Evolutionary conservation across 1,284 basidiomycete species (phyloP).

Genomic region (Vanrija sp.): DNA sequence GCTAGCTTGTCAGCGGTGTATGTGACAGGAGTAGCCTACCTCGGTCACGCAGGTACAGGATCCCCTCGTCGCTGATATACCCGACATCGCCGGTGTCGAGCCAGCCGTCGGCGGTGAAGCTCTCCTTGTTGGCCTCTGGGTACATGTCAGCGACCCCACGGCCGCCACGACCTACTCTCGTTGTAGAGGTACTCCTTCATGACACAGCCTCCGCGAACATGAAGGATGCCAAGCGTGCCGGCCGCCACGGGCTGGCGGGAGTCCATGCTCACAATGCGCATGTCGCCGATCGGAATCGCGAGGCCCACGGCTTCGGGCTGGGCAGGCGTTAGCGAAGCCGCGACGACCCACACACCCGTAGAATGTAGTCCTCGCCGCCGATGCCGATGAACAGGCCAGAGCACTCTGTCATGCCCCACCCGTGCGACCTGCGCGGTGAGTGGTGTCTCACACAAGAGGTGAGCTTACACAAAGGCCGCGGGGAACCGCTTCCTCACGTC

Average conservation of each 20-base stretch:
- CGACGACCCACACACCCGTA: conserved; percentile 3
- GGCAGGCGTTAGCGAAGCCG: background rate
- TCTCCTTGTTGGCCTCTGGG: conserved; percentile 13
- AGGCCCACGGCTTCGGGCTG: conserved; percentile 24
- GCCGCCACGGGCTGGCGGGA: conserved; percentile 20
- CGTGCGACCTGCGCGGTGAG: conserved; percentile 6
- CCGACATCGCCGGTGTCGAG: conserved; percentile 44
- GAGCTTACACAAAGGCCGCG: conserved; percentile 10
- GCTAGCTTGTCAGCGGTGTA: background rate
- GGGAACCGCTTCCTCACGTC: conserved; percentile 34
- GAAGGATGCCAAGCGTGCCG: conserved; percentile 29
- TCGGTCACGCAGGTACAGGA: conserved; percentile 26
- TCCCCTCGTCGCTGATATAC: conserved; percentile 33
- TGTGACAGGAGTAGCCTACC: background rate
- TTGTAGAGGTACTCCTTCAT: conserved; percentile 41
- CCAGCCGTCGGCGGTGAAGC: conserved; percentile 37
- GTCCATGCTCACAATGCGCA: conserved; percentile 33
- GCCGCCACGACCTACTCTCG: background rate
- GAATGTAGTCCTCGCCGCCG: conserved; percentile 29
- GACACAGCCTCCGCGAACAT: conserved; percentile 40
- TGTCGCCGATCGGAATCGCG: conserved; percentile 36
- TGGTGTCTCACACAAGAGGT: background rate
- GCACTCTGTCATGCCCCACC: conserved; percentile 16
- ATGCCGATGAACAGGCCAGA: conserved; percentile 7
- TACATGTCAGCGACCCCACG: background rate